Conservation (phyloP, 2,329 filamentous ascomycete species). For the Conoideocrella luteorostrata region DNA sequence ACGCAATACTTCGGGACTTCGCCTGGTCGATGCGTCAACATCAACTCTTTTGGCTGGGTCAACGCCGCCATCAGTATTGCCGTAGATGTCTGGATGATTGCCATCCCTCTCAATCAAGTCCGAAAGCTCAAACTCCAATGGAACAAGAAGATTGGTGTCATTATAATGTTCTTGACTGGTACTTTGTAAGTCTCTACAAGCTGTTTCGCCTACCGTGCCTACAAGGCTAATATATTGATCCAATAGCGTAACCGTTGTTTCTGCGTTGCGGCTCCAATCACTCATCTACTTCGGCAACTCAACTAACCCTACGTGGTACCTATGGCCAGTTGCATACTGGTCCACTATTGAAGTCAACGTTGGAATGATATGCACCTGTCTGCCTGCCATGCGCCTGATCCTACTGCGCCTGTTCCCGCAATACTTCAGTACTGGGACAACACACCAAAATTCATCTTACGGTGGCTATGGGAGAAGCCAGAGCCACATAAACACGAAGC, state of each 20-base stretch:
- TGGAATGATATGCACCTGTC: not conserved
- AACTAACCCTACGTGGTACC: constrained; percentile 4
- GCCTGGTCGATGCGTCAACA: not conserved
- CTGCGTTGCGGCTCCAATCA: not conserved
- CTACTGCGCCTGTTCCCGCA: not conserved
- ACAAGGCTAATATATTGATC: not conserved
- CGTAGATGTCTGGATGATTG: constrained; percentile 1
- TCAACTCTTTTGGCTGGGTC: constrained; percentile 1
- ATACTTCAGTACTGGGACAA: not conserved
- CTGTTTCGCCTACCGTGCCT: not conserved
- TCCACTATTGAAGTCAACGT: constrained; percentile 3
- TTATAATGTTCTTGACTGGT: not conserved
- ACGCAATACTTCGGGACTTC: not conserved
- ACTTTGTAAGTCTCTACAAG: constrained; percentile 1
- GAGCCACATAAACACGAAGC: not conserved
- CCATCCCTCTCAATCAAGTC: not conserved
- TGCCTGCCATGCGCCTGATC: not conserved
- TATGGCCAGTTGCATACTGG: constrained; percentile 2
- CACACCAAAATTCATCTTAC: not conserved
- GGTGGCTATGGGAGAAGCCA: not conserved
- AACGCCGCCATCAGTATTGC: constrained; percentile 1
- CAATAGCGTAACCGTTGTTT: not conserved
- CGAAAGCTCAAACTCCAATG: not conserved
- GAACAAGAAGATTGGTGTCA: constrained; percentile 1
- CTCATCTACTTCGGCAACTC: not conserved